Conservation (phyloP, 768 basidiomycete species). For the Panaeolus cyanescens region DNA sequence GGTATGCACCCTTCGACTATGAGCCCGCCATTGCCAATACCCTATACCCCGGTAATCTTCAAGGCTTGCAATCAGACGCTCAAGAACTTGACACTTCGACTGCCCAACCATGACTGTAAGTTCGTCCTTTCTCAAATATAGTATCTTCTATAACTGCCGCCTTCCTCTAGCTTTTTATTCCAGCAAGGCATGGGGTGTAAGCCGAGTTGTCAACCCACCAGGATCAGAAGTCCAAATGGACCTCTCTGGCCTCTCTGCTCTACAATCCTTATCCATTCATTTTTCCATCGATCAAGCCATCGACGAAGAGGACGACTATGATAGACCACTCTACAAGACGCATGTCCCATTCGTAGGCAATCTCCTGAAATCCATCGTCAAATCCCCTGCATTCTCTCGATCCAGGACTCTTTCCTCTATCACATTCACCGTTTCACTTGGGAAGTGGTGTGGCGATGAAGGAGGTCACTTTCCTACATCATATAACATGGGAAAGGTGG, state of each 20-base stretch:
- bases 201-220: not conserved
- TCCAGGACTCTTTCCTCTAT: not conserved
- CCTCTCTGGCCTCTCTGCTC: not conserved
- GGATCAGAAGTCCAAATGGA: not conserved
- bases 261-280: not conserved
- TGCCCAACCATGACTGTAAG: not conserved
- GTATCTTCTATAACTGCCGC: not conserved
- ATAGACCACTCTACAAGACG: not conserved
- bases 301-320: not conserved
- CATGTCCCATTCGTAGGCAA: not conserved
- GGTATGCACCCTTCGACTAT: not conserved
- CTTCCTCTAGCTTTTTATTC: not conserved
- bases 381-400: not conserved
- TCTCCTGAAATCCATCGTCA: not conserved
- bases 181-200: not conserved
- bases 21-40: not conserved
- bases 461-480: not conserved
- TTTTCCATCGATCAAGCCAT: not conserved
- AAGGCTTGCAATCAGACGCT: not conserved
- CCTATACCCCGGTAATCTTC: not conserved
- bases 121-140: not conserved
- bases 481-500: not conserved
- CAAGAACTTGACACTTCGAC: not conserved
- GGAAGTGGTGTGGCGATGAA: not conserved
- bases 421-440: not conserved